Percentiles rank a stretch among this genome's conserved stretches.
Conservation (phyloP, 2,329 filamentous ascomycete species). For the Sporothrix luriei region DNA sequence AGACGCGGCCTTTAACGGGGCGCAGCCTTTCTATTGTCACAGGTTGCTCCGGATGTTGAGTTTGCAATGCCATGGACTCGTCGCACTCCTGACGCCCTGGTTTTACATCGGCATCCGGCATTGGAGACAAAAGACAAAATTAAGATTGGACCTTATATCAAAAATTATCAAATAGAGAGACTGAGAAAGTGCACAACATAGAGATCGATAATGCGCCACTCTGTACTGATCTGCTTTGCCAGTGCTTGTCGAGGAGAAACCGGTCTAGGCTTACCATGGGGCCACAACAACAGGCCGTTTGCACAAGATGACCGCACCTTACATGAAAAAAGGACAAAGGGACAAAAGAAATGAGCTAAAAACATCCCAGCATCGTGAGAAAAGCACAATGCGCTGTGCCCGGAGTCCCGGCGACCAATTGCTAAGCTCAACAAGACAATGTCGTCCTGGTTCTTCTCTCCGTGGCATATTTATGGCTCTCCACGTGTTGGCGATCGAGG, state of each 20-base stretch:
- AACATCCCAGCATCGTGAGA: neutral
- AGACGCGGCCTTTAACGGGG: neutral
- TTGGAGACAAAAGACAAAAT: neutral
- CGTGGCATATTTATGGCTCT: neutral
- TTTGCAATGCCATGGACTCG: conserved; percentile 10
- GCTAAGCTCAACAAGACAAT: neutral
- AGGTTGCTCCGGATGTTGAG: neutral
- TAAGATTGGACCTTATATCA: neutral
- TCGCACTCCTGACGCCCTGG: conserved; percentile 16
- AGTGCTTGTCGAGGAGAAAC: neutral
- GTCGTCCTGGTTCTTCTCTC: neutral
- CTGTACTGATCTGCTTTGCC: neutral
- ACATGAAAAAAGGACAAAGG: neutral
- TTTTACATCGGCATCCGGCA: neutral
- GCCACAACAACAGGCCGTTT: neutral
- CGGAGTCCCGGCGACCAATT: neutral
- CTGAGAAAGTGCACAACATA: neutral
- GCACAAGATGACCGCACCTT: neutral
- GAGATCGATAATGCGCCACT: neutral
- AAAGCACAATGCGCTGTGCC: neutral
- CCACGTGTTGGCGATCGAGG: neutral
- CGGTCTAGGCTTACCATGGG: conserved; percentile 11
- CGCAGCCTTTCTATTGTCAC: conserved; percentile 2
- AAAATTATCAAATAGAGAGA: conserved; percentile 11
- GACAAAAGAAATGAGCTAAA: conserved; percentile 11